Evolutionary conservation across 2,329 filamentous ascomycete species (phyloP).

Genomic region (Monilinia vaccinii-corymbosi): DNA sequence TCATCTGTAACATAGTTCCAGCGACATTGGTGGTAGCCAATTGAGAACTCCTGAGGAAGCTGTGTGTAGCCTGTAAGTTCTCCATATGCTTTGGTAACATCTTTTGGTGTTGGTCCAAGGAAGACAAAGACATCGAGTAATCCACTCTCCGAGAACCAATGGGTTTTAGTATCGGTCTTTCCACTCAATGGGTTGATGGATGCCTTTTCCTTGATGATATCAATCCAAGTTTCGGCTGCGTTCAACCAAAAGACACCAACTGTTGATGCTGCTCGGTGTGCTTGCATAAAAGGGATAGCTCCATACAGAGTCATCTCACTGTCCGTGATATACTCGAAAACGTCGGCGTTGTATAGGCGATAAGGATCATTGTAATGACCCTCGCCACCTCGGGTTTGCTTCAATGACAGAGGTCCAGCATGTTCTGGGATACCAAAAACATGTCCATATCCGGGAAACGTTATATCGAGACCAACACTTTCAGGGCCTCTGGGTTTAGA

Average conservation of each 20-base stretch:
- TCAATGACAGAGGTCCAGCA: slow-evolving; percentile 77
- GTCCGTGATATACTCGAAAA: slow-evolving; percentile 95
- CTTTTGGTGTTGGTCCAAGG: slow-evolving; percentile 76
- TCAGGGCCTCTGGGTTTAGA: slow-evolving; percentile 92
- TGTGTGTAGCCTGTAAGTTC: slow-evolving; percentile 88
- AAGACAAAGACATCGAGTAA: slow-evolving; percentile 90
- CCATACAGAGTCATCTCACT: slow-evolving; percentile 98
- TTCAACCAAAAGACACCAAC: slow-evolving; percentile 98
- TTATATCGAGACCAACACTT: slow-evolving; percentile 82
- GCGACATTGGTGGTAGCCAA: slow-evolving; percentile 94
- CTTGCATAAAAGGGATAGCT: slow-evolving; percentile 96
- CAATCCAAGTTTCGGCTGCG: slow-evolving; percentile 93
- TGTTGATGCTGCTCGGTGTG: slow-evolving; percentile 84
- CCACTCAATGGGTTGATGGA: slow-evolving; percentile 69
- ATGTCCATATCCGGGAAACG: slow-evolving; percentile 83
- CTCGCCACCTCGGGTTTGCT: slow-evolving; percentile 79
- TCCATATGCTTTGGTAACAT: slow-evolving; percentile 72
- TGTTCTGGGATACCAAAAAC: slow-evolving; percentile 95
- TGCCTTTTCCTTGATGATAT: slow-evolving; percentile 74
- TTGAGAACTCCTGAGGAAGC: slow-evolving; percentile 82
- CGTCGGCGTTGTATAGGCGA: slow-evolving; percentile 89
- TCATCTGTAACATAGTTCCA: slow-evolving; percentile 99
- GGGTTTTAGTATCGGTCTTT: slow-evolving; percentile 73
- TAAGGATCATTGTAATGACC: slow-evolving; percentile 86
- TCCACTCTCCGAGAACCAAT: slow-evolving; percentile 94